Percentiles rank a stretch among this genome's conserved stretches.
Evolutionary conservation across 495 filamentous ascomycete genomes (phyloP).

Genomic region (Hypoxylon cercidicola): DNA sequence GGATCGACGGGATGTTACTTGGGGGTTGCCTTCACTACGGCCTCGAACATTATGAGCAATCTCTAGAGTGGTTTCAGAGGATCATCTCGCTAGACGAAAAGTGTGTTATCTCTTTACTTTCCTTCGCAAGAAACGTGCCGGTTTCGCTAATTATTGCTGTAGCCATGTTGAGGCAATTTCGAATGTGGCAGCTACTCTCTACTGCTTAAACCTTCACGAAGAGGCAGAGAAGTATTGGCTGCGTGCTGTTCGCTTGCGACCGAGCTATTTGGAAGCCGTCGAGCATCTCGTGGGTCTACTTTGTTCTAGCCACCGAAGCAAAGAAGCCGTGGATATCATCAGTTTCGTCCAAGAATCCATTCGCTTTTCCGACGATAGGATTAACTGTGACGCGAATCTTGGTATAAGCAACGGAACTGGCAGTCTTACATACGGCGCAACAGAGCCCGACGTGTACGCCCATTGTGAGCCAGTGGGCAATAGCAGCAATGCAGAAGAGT

Average conservation of each 20-base stretch:
- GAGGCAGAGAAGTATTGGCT: slow-evolving; percentile 92
- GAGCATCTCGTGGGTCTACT: slow-evolving; percentile 93
- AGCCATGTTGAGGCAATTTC: slow-evolving; percentile 96
- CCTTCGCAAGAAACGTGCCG: neutral
- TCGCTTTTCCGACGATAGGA: slow-evolving; percentile 52
- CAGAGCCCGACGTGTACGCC: slow-evolving; percentile 15
- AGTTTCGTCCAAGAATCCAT: slow-evolving; percentile 85
- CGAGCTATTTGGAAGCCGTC: slow-evolving; percentile 94
- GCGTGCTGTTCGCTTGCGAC: slow-evolving; percentile 80
- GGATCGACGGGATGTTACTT: slow-evolving; percentile 95
- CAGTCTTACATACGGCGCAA: slow-evolving; percentile 4
- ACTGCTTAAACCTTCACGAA: slow-evolving; percentile 81
- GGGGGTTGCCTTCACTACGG: slow-evolving; percentile 95
- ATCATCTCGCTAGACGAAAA: slow-evolving; percentile 83
- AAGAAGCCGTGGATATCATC: slow-evolving; percentile 89
- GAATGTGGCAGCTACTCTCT: slow-evolving; percentile 88
- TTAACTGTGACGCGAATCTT: slow-evolving; percentile 7
- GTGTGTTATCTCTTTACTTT: slow-evolving; percentile 60
- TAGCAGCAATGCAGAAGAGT: slow-evolving; percentile 61
- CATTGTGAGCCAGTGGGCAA: slow-evolving; percentile 22
- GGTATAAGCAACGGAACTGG: neutral
- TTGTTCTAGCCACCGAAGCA: slow-evolving; percentile 81
- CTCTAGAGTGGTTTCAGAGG: slow-evolving; percentile 87
- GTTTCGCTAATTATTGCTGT: slow-evolving; percentile 44
- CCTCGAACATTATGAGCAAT: slow-evolving; percentile 84